Percentiles rank a stretch among this genome's conserved stretches.
phyloP scores from a whole-genome alignment of 352 stramenopile genomes.

The Thraustochytrium sp. region DNA sequence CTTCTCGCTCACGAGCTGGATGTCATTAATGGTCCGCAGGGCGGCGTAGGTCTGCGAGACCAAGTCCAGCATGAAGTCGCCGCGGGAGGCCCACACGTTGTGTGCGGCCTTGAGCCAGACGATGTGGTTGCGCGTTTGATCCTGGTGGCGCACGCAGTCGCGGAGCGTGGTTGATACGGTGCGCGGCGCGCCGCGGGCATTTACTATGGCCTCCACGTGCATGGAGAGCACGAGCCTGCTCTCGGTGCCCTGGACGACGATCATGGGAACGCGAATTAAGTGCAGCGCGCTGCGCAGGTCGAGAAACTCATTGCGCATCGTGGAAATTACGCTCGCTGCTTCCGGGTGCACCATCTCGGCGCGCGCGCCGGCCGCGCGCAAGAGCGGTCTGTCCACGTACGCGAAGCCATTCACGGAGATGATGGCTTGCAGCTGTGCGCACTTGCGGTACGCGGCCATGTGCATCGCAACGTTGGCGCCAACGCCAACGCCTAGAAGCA shows the following conservation, averaged over 20 bases:
- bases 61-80: background rate
- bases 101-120: constrained; percentile 27
- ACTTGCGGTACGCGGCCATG: constrained; percentile 16
- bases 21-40: background rate
- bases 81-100: background rate
- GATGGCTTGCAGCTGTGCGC: background rate
- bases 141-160: constrained; percentile 1
- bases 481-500: constrained; percentile 15
- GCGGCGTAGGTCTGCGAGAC: background rate
- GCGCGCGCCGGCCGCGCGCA: background rate
- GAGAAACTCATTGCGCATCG: background rate
- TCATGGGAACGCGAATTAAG: background rate
- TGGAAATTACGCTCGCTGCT: background rate
- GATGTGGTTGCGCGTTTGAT: background rate
- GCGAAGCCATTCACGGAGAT: constrained; percentile 28
- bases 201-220: constrained; percentile 17
- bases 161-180: background rate
- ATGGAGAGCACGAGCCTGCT: background rate
- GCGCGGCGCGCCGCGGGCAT: background rate
- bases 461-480: constrained; percentile 28
- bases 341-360: background rate
- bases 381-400: background rate
- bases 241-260: constrained; percentile 1
- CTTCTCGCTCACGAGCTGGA: background rate
- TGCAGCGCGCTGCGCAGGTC: background rate